Evolutionary conservation across 179 eudicot species (phyloP).

Genomic region (Heliamphora pulchella): DNA sequence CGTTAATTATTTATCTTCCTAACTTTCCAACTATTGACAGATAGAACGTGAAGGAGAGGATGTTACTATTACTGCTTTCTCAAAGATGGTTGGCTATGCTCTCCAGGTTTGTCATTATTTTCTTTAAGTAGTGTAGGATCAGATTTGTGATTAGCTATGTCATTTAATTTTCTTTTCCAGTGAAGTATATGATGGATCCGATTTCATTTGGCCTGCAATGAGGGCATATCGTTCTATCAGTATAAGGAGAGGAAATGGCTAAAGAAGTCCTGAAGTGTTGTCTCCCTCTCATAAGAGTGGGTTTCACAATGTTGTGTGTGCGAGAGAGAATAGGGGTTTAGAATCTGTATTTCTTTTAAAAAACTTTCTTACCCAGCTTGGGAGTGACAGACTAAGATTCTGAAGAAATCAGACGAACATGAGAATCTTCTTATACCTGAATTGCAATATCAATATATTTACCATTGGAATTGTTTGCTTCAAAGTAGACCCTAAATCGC

Average conservation of each 20-base stretch:
- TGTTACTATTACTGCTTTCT: constrained; percentile 75
- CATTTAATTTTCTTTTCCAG: background rate
- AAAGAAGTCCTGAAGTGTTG: background rate
- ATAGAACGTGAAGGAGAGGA: constrained; percentile 88
- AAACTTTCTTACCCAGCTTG: no score
- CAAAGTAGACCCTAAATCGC: no score
- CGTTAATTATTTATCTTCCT: background rate
- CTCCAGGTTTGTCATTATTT: constrained; percentile 53
- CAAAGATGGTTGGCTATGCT: constrained; percentile 97
- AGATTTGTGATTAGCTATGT: background rate
- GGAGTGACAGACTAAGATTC: no score
- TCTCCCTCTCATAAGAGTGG: background rate
- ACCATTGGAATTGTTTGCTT: no score
- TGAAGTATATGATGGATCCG: no score
- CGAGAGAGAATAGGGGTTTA: no score
- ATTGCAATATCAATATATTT: no score
- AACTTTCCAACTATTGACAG: constrained; percentile 27
- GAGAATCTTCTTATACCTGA: no score
- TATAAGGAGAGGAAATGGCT: background rate
- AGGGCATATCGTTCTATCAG: background rate
- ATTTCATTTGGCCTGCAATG: background rate
- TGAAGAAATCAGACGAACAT: no score
- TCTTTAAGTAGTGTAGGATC: background rate
- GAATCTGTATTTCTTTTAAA: no score
- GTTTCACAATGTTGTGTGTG: background rate